Percentiles rank a stretch among this genome's conserved stretches.
Evolutionary conservation across 768 basidiomycete species (phyloP).

Genomic region (Pulveroboletus sp.): DNA sequence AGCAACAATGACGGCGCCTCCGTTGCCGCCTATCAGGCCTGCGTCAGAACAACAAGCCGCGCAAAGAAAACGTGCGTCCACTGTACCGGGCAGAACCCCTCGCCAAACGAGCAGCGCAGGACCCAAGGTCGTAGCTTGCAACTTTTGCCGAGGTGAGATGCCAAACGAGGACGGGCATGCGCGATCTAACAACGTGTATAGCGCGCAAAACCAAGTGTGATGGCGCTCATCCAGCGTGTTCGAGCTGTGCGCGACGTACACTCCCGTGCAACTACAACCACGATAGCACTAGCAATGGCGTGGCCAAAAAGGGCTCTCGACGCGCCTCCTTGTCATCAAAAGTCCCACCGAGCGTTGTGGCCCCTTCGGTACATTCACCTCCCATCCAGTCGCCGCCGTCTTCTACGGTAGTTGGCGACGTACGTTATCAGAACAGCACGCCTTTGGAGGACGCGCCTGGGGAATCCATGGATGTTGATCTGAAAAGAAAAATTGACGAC

Average conservation of each 20-base stretch:
- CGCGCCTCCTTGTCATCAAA: slow-evolving; percentile 54
- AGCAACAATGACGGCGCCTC: slow-evolving; percentile 57
- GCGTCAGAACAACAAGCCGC: slow-evolving; percentile 66
- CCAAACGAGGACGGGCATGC: slow-evolving; percentile 3
- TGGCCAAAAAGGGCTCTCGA: slow-evolving; percentile 40
- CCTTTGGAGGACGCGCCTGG: slow-evolving; percentile 40
- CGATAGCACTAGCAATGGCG: slow-evolving; percentile 40
- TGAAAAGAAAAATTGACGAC: slow-evolving; percentile 61
- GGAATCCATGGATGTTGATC: slow-evolving; percentile 50
- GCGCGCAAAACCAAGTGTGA: slow-evolving; percentile 90
- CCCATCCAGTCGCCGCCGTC: slow-evolving; percentile 57
- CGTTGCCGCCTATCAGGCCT: slow-evolving; percentile 62
- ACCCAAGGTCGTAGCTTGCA: slow-evolving; percentile 85
- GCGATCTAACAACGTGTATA: slow-evolving; percentile 25
- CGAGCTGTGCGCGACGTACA: slow-evolving; percentile 75
- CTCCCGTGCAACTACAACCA: slow-evolving; percentile 82
- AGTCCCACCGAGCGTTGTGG: slow-evolving; percentile 18
- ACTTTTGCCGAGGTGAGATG: slow-evolving; percentile 78
- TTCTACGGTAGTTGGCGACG: slow-evolving; percentile 33
- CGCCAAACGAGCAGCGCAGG: slow-evolving; percentile 66
- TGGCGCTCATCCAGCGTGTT: slow-evolving; percentile 81
- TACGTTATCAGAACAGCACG: slow-evolving; percentile 33
- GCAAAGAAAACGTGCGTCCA: slow-evolving; percentile 67
- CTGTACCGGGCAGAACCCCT: slow-evolving; percentile 60
- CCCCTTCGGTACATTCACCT: slow-evolving; percentile 43